Percentiles rank a stretch among this genome's conserved stretches.
Conservation (phyloP, 306 rosid genomes). For the Bauhinia variegata region DNA sequence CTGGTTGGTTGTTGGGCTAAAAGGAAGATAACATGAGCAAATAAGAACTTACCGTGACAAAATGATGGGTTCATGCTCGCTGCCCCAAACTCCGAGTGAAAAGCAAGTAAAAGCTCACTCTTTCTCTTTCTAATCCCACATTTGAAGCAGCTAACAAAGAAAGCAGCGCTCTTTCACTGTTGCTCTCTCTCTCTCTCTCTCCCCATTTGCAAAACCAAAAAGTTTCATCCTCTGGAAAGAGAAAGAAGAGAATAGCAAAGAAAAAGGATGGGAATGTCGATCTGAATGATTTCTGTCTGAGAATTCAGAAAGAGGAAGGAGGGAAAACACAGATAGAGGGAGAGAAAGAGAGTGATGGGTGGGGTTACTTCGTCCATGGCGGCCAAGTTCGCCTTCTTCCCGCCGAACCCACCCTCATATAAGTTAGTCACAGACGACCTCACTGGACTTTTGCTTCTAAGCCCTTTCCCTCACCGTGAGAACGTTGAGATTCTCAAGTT, state of each 20-base stretch:
- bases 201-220: conserved; percentile 35
- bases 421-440: conserved; percentile 59
- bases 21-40: background rate
- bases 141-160: conserved; percentile 11
- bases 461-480: conserved; percentile 83
- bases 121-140: background rate
- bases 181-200: conserved; percentile 36
- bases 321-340: background rate
- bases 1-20: background rate
- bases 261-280: conserved; percentile 39
- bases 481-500: conserved; percentile 81
- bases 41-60: background rate
- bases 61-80: conserved; percentile 25
- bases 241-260: background rate
- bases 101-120: background rate
- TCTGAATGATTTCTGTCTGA: conserved; percentile 34
- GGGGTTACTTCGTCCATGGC: conserved; percentile 99
- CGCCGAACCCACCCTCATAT: conserved; percentile 89
- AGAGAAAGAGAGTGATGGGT: conserved; percentile 74
- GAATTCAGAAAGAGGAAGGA: conserved; percentile 13
- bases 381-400: conserved; percentile 93
- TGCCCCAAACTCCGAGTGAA: conserved; percentile 23
- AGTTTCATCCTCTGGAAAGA: conserved; percentile 46
- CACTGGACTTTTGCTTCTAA: conserved; percentile 75
- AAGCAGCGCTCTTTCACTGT: conserved; percentile 33